These are phyloP conservation scores for Aspergillus felis DNA, from an alignment of 2,329 filamentous ascomycete species.

Conservation along the genomic window DNA sequence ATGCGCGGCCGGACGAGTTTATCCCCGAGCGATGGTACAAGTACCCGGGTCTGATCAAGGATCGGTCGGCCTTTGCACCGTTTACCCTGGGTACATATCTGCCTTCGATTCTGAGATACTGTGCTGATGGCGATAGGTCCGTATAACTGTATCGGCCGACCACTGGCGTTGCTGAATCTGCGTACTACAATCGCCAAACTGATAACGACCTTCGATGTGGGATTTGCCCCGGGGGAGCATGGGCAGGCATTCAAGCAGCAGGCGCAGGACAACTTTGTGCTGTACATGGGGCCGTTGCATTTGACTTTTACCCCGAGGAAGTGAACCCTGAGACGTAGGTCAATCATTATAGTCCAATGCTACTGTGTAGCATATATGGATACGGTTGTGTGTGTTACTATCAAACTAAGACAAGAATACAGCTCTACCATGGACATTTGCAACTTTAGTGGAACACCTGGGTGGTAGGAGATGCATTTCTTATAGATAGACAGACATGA, in stretches of 20 bases:
- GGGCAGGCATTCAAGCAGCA: constrained; percentile 27
- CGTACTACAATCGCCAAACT: constrained; percentile 32
- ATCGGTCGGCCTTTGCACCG: constrained; percentile 32
- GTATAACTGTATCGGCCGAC: constrained; percentile 36
- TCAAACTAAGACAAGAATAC: too few species aligned
- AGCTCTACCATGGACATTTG: too few species aligned
- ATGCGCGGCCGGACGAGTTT: constrained; percentile 21
- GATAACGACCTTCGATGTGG: constrained; percentile 33
- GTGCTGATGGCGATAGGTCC: constrained; percentile 16
- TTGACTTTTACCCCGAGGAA: constrained; percentile 14
- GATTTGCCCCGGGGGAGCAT: constrained; percentile 35
- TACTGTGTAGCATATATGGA: too few species aligned
- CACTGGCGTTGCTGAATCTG: constrained; percentile 35
- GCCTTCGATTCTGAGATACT: too few species aligned
- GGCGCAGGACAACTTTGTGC: constrained; percentile 36
- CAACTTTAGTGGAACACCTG: too few species aligned
- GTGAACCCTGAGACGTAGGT: background rate
- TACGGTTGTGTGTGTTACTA: too few species aligned
- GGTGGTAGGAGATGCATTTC: too few species aligned
- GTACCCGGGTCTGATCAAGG: constrained; percentile 30
- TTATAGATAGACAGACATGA: too few species aligned
- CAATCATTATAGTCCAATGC: too few species aligned
- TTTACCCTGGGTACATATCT: constrained; percentile 27
- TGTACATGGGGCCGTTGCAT: constrained; percentile 16
- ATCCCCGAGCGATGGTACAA: constrained; percentile 33